Evolutionary conservation across 1,139 yeast genomes (phyloP), one percentile per base, ranked within the genome.

Genomic region (Zhuliangozyma blackwelliae): DNA sequence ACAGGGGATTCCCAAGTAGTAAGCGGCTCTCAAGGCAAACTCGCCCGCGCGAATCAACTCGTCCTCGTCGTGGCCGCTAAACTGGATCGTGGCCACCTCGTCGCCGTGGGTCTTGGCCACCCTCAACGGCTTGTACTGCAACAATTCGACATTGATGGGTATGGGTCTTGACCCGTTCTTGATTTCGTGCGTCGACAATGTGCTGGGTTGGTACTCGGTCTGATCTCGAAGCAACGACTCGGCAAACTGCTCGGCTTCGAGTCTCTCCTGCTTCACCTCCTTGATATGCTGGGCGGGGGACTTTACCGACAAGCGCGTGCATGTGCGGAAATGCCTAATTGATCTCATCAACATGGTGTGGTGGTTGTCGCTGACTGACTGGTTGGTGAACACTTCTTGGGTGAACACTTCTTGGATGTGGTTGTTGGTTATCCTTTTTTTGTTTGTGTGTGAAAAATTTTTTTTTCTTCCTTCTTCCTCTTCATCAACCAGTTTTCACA

Each of bases 1-100:
- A 12, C 88, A 88, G 12, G 97, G 96, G 47, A 92, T 80, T 9
- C 95, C 92, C 50, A 92, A 65, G 60, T 85, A 94, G 57, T 77
- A 92, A 0, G 96, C 97, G 0, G 90, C 89, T 62, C 98, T 77
- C 43, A 84, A 68, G 5, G 95, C 87, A 61, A 92, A 92, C 61
- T 92, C 96, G 21, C 85, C 73, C 44, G 83, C 84, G 47, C 90
- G 77, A 37, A 82, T 85, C 46, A 90, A 60, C 49, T 80, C 82
- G 41, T 77, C 79, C 37, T 78, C 74, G 46, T 81, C 82, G 56
- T 77, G 90, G 4, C 96, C 80, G 47, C 86, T 76, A 48, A 92
- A 69, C 38, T 77, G 78, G 35, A 92, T 58, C 45, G 78, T 83
- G 11, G 89, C 89, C 22, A 79, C 83, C 45, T 79, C 63, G 55